Conservation (phyloP, 2,329 filamentous ascomycete species). For the Aplosporella prunicola region DNA sequence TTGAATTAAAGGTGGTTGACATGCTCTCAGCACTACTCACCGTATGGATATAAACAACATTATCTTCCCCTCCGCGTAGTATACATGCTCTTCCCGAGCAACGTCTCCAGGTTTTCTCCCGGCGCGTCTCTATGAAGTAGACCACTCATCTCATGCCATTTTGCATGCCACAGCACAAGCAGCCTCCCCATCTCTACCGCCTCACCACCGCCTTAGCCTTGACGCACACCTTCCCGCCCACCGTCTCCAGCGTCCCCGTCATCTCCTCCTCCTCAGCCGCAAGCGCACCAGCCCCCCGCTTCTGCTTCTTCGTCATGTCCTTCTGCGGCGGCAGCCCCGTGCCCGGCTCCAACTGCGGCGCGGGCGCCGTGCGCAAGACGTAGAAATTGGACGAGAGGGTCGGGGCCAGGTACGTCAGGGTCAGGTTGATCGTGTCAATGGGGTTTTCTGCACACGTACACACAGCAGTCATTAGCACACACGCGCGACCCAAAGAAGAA, state of each 20-base stretch:
- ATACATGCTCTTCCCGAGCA: too few relatives aligned
- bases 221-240: slow-evolving; percentile 47
- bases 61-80: too few relatives aligned
- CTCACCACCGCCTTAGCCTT: slow-evolving; percentile 36
- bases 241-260: slow-evolving; percentile 43
- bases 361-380: slow-evolving; percentile 44
- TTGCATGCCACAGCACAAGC: too few relatives aligned
- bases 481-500: not conserved
- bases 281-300: slow-evolving; percentile 14
- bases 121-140: too few relatives aligned
- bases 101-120: too few relatives aligned
- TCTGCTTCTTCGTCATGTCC: slow-evolving; percentile 27
- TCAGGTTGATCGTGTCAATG: slow-evolving; percentile 25
- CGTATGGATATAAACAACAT: too few relatives aligned
- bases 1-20: too few relatives aligned
- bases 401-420: slow-evolving; percentile 53
- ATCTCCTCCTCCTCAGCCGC: slow-evolving; percentile 36
- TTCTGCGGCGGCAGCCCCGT: slow-evolving; percentile 23
- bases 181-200: not conserved
- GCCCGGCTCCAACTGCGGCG: slow-evolving; percentile 19
- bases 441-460: slow-evolving; percentile 16
- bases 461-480: not conserved
- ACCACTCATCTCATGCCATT: too few relatives aligned
- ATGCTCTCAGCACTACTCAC: too few relatives aligned
- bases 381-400: slow-evolving; percentile 55